phyloP scores from a whole-genome alignment of 305 asterid species.

The Fraxinus velutina region DNA sequence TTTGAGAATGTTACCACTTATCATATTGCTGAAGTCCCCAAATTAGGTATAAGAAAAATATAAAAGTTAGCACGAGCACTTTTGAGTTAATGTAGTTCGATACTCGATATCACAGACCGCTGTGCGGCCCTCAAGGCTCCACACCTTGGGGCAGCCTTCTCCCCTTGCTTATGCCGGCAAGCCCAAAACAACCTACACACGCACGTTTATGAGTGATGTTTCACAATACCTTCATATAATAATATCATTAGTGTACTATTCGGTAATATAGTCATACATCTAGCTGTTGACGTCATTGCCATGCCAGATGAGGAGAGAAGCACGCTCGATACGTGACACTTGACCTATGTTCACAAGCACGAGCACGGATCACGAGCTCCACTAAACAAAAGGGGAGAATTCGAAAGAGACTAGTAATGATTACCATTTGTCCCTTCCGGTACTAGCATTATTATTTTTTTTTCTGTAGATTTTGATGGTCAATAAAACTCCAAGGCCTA shows the following conservation, averaged over 20 bases:
- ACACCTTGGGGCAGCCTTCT: background rate
- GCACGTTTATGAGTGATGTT: background rate
- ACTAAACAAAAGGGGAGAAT: background rate
- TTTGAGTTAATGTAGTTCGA: background rate
- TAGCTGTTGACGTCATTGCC: background rate
- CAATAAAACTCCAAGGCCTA: slow-evolving; percentile 33
- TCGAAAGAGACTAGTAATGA: slow-evolving; percentile 21
- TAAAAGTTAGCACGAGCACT: background rate
- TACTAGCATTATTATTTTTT: slow-evolving; percentile 14
- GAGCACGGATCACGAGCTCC: background rate
- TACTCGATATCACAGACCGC: background rate
- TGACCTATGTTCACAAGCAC: background rate
- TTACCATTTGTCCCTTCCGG: slow-evolving; percentile 30
- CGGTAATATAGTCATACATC: background rate
- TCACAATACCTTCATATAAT: background rate
- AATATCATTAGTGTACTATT: background rate
- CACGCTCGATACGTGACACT: background rate
- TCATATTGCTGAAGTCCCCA: background rate
- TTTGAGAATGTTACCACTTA: slow-evolving; percentile 5
- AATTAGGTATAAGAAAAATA: background rate
- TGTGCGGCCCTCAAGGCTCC: background rate
- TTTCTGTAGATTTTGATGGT: slow-evolving; percentile 20
- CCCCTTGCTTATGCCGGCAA: background rate
- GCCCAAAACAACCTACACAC: background rate
- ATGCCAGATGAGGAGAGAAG: background rate